phyloP scores from a whole-genome alignment of 768 basidiomycete genomes.

The Rhodotorula graminis region DNA sequence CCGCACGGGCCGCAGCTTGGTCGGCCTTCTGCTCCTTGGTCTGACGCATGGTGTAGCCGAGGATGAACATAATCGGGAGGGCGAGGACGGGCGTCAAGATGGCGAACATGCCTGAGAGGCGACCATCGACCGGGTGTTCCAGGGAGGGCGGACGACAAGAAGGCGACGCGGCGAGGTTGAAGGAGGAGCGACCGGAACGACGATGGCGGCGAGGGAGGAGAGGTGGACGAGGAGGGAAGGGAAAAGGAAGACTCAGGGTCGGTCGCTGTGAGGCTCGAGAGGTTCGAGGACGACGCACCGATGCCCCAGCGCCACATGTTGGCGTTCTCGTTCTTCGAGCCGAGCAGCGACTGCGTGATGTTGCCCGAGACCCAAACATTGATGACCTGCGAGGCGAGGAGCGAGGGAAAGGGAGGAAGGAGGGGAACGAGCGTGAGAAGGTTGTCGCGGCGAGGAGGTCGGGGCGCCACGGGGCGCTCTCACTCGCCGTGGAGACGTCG shows the following conservation, averaged over 20 bases:
- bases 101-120: conserved; percentile 40
- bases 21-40: background rate
- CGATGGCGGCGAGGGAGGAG: too few relatives aligned
- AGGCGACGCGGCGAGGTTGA: too few relatives aligned
- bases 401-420: background rate
- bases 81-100: conserved; percentile 44
- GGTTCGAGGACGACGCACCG: background rate
- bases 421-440: too few relatives aligned
- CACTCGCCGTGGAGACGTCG: too few relatives aligned
- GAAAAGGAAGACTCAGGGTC: background rate
- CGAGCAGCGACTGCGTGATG: conserved; percentile 39
- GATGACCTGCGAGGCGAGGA: conserved; percentile 25
- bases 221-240: too few relatives aligned
- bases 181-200: too few relatives aligned
- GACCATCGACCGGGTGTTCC: too few relatives aligned
- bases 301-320: conserved; percentile 31
- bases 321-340: conserved; percentile 7
- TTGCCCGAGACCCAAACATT: conserved; percentile 45
- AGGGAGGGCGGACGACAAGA: too few relatives aligned
- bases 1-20: background rate
- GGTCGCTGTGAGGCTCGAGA: too few relatives aligned
- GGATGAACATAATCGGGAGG: conserved; percentile 44
- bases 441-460: too few relatives aligned
- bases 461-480: background rate
- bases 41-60: conserved; percentile 37